Base-by-base conservation (phyloP, 352 stramenopile species). In the Blastocystis hominis region DNA sequence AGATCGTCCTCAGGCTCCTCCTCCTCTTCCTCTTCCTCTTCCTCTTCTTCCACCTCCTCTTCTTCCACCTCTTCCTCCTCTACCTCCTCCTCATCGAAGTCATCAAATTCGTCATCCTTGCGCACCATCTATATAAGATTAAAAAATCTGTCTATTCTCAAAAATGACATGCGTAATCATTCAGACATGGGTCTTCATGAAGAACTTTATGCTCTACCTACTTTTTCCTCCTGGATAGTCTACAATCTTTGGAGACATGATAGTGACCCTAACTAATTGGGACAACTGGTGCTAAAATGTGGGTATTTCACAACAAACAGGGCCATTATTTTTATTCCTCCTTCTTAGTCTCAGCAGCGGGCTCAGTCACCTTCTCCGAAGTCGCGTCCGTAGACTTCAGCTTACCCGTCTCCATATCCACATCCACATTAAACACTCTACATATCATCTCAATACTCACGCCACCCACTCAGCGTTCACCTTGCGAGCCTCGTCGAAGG, bases 401-500 rank as follows among this genome's bases (percentile, higher is more conserved):
- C 77, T 89, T 70, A 20, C 68, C 59, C 17, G 81, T 89, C 47
- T 90, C 72, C 50, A 63, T 61, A 78, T 89, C 79, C 2, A 89
- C 75, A 40, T 88, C 86, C 38, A 88, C 56, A 54, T 84, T 50
- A 62, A 63, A 81, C 56, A 46, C 59, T 62, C 56, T 88, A 68
- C 15, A 42, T 3, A 20, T 88, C 56, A 70, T 54, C 24, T 13
- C 44, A 86, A 46, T 17, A 46, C 44, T 24, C 1, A 34, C 4
- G 13, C 5, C 44, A 80, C 88, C 42, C 44, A 64, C 53, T 66
- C 75, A 4, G 46, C 87, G 91, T 96, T 96, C 88, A 89, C 93
- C 79, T 91, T 90, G 92, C 95, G 95, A 89, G 93, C 93, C 78
- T 90, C 89, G 86, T 95, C 92, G 89, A 96, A 92, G 68, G 91